Evolutionary conservation across 768 basidiomycete species (phyloP), one percentile per base, ranked within the genome.

Genomic region (Pisolithus sp.): DNA sequence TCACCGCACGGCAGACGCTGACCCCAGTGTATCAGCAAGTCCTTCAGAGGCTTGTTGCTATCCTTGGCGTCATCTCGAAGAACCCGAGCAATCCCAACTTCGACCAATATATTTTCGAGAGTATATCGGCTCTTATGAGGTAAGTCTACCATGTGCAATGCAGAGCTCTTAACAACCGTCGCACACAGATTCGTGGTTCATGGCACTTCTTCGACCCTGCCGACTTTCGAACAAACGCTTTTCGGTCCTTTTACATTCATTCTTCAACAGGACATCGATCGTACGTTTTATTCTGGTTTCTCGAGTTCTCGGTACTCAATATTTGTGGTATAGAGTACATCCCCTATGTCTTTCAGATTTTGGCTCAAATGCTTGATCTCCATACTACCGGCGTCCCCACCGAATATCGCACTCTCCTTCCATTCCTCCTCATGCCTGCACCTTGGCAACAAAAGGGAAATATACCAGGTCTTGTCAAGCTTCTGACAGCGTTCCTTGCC

Each of bases 81-180:
- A 99, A 99, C 65, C 95, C 96, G 15, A 93, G 89, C 66, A 99
- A 99, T 68, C 96, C 96, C 2, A 85, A 86, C 58, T 98, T 99
- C 69, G 94, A 96, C 67, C 96, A 98, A 67, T 96, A 91, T 64
- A 88, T 93, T 57, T 98, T 99, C 62, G 95, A 99, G 72, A 89
- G 88, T 63, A 83, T 99, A 39, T 87, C 94, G n/a, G 94, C 86
- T 2, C 71, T 99, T 59, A 86, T 96, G 74, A 80, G 90, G 89
- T 89, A 51, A 26, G 69, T 54, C 4, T 12, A 23, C 26, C 8
- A n/a, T 21, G 41, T 30, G 4, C 37, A 24, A 52, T 39, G 39
- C n/a, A n/a, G 9, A 24, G 46, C 24, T 39, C 10, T 48, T 52
- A 46, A 45, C 20, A 28, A 42, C 24, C 9, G 40, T 30, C 23